Percentiles rank a stretch among this genome's conserved stretches.
Evolutionary conservation across 106 monocot genomes (phyloP).

Genomic region (Allium sativum): DNA sequence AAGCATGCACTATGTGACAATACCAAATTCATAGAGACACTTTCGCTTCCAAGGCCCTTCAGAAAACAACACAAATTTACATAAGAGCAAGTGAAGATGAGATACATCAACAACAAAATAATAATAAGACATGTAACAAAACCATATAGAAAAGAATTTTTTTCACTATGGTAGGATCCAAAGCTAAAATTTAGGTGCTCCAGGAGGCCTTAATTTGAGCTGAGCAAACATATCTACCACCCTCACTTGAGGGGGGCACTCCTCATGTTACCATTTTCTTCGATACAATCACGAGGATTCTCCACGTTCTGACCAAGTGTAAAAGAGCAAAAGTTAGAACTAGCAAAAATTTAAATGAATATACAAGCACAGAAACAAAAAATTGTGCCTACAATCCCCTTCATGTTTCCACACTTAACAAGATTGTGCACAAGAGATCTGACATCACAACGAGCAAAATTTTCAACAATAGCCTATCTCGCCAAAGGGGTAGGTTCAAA

Average conservation of each 20-base stretch:
- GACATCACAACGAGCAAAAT: slow-evolving; percentile 70
- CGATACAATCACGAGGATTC: slow-evolving; percentile 56
- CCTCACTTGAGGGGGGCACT: slow-evolving; percentile 37
- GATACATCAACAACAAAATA: no score
- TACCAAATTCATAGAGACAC: slow-evolving; percentile 74
- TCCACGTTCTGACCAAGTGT: slow-evolving; percentile 33
- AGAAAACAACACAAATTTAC: neutral
- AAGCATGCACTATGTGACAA: slow-evolving; percentile 75
- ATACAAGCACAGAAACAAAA: neutral
- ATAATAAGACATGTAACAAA: neutral
- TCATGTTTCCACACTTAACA: slow-evolving; percentile 63
- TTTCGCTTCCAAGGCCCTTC: slow-evolving; percentile 95
- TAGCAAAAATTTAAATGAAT: no score
- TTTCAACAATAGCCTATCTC: slow-evolving; percentile 69
- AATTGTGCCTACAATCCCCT: slow-evolving; percentile 62
- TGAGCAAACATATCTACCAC: slow-evolving; percentile 74
- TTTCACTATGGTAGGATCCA: slow-evolving; percentile 85
- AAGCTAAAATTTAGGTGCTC: slow-evolving; percentile 54
- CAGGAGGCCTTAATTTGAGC: slow-evolving; percentile 45
- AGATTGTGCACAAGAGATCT: slow-evolving; percentile 43
- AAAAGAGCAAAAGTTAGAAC: no score
- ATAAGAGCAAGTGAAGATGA: no score
- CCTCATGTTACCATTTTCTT: slow-evolving; percentile 43
- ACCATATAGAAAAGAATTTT: slow-evolving; percentile 85
- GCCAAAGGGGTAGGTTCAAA: slow-evolving; percentile 24